These are phyloP conservation scores for Cryoendolithus antarcticus DNA, from an alignment of 2,329 filamentous ascomycete species.

Conservation along the genomic window DNA sequence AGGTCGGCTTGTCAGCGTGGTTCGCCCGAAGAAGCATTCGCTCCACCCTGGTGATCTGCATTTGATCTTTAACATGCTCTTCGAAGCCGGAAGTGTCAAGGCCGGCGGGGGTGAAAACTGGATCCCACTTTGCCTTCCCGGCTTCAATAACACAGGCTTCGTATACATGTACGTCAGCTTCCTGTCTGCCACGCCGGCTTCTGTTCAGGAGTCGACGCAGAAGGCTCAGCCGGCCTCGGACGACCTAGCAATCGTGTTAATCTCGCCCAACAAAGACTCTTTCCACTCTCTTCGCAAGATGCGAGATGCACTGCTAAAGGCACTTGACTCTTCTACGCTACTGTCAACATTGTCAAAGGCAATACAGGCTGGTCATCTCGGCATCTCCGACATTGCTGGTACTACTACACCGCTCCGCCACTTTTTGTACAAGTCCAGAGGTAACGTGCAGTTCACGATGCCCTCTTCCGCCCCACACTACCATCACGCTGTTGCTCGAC, in stretches of 20 bases:
- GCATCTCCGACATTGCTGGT: slow-evolving; percentile 62
- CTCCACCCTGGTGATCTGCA: slow-evolving; percentile 91
- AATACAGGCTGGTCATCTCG: slow-evolving; percentile 57
- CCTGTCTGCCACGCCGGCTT: slow-evolving; percentile 39
- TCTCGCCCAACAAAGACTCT: slow-evolving; percentile 83
- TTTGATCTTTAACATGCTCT: slow-evolving; percentile 98
- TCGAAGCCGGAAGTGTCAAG: slow-evolving; percentile 85
- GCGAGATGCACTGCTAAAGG: slow-evolving; percentile 50
- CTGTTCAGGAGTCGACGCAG: slow-evolving; percentile 6
- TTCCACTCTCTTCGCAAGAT: slow-evolving; percentile 79
- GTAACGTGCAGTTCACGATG: slow-evolving; percentile 94
- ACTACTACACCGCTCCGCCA: slow-evolving; percentile 65
- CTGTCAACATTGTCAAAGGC: slow-evolving; percentile 63
- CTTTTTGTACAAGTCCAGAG: slow-evolving; percentile 89
- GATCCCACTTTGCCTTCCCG: slow-evolving; percentile 90
- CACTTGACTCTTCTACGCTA: slow-evolving; percentile 63
- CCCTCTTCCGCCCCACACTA: slow-evolving; percentile 66
- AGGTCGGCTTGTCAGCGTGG: slow-evolving; percentile 84
- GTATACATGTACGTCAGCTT: slow-evolving; percentile 99
- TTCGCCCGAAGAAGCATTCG: slow-evolving; percentile 86
- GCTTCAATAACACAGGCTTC: slow-evolving; percentile 93
- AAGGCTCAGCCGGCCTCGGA: slow-evolving; percentile 29
- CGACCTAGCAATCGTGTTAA: slow-evolving; percentile 77
- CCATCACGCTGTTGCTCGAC: slow-evolving; percentile 14
- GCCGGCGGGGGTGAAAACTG: slow-evolving; percentile 92